Percentiles rank a stretch among this genome's conserved stretches.
Evolutionary conservation across 139 green algal species (phyloP).

Genomic region (Micractinium sp.): DNA sequence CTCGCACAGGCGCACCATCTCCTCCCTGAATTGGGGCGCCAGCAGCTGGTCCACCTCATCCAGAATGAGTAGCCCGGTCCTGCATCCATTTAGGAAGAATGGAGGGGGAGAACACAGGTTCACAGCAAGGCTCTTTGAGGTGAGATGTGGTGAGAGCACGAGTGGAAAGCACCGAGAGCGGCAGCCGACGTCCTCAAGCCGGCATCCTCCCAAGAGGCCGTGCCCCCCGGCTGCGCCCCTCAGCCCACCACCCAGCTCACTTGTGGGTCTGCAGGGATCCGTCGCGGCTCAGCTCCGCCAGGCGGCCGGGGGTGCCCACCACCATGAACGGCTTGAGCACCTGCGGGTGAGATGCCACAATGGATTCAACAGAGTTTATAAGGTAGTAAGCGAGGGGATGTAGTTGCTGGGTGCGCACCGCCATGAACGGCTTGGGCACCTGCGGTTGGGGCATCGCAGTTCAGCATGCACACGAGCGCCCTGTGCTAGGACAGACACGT

Average conservation of each 20-base stretch:
- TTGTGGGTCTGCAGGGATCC: constrained; percentile 61
- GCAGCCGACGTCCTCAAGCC: too few species aligned
- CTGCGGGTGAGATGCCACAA: too few species aligned
- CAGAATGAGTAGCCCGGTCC: constrained; percentile 66
- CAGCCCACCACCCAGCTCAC: not conserved
- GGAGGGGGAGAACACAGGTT: too few species aligned
- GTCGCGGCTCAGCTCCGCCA: constrained; percentile 82
- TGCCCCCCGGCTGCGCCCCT: too few species aligned
- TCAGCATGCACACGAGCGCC: not conserved
- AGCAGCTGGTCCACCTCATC: constrained; percentile 92
- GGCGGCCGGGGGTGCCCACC: constrained; percentile 93
- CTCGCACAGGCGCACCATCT: constrained; percentile 73
- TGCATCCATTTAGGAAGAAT: not conserved
- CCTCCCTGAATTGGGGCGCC: constrained; percentile 76
- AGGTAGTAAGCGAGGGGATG: too few species aligned
- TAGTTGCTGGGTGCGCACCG: constrained; percentile 72
- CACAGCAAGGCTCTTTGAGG: too few species aligned
- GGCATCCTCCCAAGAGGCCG: not conserved
- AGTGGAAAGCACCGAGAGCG: too few species aligned
- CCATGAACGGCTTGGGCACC: constrained; percentile 73
- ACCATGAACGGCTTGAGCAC: constrained; percentile 83
- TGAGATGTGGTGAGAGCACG: too few species aligned
- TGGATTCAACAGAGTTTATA: too few species aligned
- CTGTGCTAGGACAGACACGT: not conserved
- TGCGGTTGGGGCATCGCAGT: not conserved